These are phyloP conservation scores for Rickenella mellea DNA, from an alignment of 768 basidiomycete species.

Conservation along the genomic window DNA sequence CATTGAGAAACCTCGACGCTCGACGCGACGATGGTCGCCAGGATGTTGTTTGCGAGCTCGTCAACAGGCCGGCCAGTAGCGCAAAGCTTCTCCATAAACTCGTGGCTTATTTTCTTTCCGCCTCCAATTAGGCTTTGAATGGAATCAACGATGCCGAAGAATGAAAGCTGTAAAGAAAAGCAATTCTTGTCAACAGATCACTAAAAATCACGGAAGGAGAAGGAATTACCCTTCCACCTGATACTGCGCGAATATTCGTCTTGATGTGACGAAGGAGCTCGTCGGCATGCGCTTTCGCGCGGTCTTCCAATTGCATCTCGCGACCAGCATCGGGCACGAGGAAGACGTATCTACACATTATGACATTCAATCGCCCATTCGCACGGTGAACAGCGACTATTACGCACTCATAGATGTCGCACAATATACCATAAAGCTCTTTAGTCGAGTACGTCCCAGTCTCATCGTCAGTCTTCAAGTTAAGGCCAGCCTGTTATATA, in stretches of 20 bases:
- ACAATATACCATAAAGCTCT: conserved; percentile 54
- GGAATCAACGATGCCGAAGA: conserved; percentile 34
- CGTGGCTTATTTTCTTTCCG: conserved; percentile 33
- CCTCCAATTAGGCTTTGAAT: too few species aligned
- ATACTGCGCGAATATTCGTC: conserved; percentile 29
- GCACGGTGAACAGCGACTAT: too few species aligned
- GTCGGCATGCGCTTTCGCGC: conserved; percentile 41
- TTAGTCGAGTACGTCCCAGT: conserved; percentile 57
- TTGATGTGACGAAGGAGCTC: conserved; percentile 54
- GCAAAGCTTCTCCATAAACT: conserved; percentile 47
- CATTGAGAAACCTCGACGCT: conserved; percentile 65
- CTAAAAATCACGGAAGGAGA: not conserved
- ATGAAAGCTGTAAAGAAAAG: conserved; percentile 17
- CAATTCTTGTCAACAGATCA: too few species aligned
- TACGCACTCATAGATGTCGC: conserved; percentile 62
- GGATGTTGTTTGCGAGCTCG: conserved; percentile 54
- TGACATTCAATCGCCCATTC: too few species aligned
- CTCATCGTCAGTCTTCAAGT: conserved; percentile 49
- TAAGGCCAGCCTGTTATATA: conserved; percentile 53
- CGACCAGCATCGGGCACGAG: conserved; percentile 55
- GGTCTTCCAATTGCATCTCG: conserved; percentile 43
- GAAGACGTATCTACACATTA: conserved; percentile 72
- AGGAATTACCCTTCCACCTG: conserved; percentile 33
- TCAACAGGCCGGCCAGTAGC: conserved; percentile 49
- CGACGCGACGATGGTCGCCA: conserved; percentile 61